These are phyloP conservation scores for Fusarium sororula DNA, from an alignment of 2,329 filamentous ascomycete genomes.

Conservation along the genomic window DNA sequence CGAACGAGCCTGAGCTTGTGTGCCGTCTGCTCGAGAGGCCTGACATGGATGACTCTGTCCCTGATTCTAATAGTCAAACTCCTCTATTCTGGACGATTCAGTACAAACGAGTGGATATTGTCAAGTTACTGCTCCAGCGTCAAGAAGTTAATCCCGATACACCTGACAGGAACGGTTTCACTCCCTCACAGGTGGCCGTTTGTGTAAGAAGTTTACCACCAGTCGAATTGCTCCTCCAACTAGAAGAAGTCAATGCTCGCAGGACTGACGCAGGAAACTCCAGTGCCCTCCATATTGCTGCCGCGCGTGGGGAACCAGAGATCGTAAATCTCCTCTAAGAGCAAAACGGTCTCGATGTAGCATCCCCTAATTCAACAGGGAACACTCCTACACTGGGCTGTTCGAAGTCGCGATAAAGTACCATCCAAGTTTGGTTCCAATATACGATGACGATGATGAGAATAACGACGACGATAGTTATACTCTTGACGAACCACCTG, in stretches of 20 bases:
- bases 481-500: background rate
- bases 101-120: background rate
- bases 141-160: background rate
- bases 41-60: background rate
- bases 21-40: constrained; percentile 4
- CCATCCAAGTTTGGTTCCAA: background rate
- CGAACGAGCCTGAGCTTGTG: background rate
- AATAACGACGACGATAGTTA: background rate
- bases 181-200: background rate
- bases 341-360: background rate
- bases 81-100: background rate
- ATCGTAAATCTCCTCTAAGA: constrained; percentile 1
- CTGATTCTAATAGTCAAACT: background rate
- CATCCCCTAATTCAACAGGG: background rate
- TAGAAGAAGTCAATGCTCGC: background rate
- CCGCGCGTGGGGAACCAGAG: background rate
- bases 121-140: background rate
- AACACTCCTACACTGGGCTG: constrained; percentile 5
- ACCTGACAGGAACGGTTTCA: background rate
- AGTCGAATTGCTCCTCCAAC: background rate
- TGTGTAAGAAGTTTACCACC: background rate
- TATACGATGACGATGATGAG: background rate
- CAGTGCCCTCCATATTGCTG: background rate
- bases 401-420: background rate
- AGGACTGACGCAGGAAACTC: background rate